phyloP scores from a whole-genome alignment of 2,329 filamentous ascomycete species.

The Aspergillus calidoustus region DNA sequence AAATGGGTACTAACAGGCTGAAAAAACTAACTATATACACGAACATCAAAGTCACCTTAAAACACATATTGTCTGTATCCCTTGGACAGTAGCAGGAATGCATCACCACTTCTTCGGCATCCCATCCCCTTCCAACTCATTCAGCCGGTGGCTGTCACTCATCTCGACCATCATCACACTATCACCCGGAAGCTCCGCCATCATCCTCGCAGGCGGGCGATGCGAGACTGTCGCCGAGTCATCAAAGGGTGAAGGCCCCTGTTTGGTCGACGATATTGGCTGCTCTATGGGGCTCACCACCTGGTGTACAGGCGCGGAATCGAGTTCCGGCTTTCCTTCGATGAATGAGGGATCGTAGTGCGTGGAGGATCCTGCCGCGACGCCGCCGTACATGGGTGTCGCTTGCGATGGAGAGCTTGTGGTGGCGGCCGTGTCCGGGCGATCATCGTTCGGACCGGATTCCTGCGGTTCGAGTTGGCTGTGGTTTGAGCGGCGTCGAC shows the following conservation, averaged over 20 bases:
- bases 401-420: background rate
- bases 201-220: background rate
- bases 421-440: background rate
- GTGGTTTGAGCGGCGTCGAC: background rate
- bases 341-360: background rate
- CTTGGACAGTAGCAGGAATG: no score
- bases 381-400: background rate
- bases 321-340: constrained; percentile 3
- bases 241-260: background rate
- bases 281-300: background rate
- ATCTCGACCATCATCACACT: constrained; percentile 14
- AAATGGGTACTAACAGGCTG: no score
- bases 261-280: background rate
- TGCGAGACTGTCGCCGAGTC: background rate
- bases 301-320: background rate
- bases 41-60: no score
- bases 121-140: constrained; percentile 16
- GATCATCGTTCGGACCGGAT: background rate
- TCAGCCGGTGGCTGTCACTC: constrained; percentile 18
- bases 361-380: background rate
- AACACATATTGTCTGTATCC: no score
- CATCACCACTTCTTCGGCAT: background rate
- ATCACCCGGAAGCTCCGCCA: constrained; percentile 15
- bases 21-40: no score
- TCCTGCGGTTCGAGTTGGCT: background rate